phyloP scores from a whole-genome alignment of 495 filamentous ascomycete genomes.

The Xylaria longipes region DNA sequence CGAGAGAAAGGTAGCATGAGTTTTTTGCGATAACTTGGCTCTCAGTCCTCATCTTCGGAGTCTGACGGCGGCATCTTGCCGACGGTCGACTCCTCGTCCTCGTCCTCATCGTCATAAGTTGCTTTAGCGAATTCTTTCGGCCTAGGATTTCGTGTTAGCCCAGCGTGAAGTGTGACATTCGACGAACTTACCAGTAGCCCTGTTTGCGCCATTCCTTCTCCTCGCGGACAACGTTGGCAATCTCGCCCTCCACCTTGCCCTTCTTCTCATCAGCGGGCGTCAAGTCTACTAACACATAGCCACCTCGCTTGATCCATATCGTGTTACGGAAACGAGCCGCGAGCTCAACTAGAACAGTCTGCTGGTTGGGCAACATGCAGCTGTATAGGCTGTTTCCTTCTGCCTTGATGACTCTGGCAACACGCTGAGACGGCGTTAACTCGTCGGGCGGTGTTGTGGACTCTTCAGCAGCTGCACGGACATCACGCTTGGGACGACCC shows the following conservation, averaged over 20 bases:
- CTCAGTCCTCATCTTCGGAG: slow-evolving; percentile 60
- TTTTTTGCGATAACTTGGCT: slow-evolving; percentile 11
- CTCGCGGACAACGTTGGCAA: slow-evolving; percentile 89
- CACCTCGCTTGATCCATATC: slow-evolving; percentile 87
- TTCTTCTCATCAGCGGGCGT: slow-evolving; percentile 65
- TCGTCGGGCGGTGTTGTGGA: slow-evolving; percentile 74
- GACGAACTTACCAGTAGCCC: slow-evolving; percentile 75
- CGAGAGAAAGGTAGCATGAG: slow-evolving; percentile 34
- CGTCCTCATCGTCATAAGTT: slow-evolving; percentile 74
- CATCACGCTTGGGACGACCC: slow-evolving; percentile 75
- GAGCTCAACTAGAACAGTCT: slow-evolving; percentile 75
- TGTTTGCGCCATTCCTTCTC: slow-evolving; percentile 92
- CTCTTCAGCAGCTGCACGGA: slow-evolving; percentile 75
- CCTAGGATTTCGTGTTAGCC: slow-evolving; percentile 57
- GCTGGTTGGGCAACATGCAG: slow-evolving; percentile 64
- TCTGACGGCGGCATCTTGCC: slow-evolving; percentile 85
- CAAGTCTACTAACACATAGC: slow-evolving; percentile 84
- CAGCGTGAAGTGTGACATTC: not conserved
- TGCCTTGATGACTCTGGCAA: slow-evolving; percentile 78
- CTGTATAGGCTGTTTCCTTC: slow-evolving; percentile 88
- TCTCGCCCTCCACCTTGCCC: slow-evolving; percentile 85
- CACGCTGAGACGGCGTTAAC: slow-evolving; percentile 67
- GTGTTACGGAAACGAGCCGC: slow-evolving; percentile 82
- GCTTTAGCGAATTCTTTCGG: slow-evolving; percentile 79
- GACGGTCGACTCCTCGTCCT: slow-evolving; percentile 78